Evolutionary conservation across 2,329 filamentous ascomycete species (phyloP).

Genomic region (Scedosporium minutisporum): DNA sequence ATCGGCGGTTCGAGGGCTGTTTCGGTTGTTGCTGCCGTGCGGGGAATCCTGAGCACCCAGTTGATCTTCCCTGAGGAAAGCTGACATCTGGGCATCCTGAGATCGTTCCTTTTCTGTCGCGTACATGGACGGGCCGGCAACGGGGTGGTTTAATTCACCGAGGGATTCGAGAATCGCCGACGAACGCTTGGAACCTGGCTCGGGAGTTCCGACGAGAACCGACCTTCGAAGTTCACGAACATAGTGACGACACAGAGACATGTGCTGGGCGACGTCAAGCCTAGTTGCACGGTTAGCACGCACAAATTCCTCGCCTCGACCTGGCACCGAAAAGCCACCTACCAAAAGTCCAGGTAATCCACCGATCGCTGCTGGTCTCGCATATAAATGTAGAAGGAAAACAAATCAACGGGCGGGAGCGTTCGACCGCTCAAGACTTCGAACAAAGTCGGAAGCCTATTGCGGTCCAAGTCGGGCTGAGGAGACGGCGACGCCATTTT

Average conservation of each 20-base stretch:
- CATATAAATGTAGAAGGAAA: constrained; percentile 99
- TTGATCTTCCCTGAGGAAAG: constrained; percentile 66
- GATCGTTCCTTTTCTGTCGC: constrained; percentile 63
- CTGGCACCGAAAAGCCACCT: constrained; percentile 20
- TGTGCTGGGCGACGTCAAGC: constrained; percentile 98
- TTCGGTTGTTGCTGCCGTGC: constrained; percentile 36
- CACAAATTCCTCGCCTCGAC: background rate
- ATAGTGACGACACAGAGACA: constrained; percentile 94
- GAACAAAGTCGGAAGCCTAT: constrained; percentile 86
- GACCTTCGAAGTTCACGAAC: constrained; percentile 90
- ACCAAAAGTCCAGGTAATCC: constrained; percentile 98
- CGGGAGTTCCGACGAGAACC: constrained; percentile 85
- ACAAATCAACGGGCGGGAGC: constrained; percentile 90
- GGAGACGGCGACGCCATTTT: constrained; percentile 36
- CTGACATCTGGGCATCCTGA: constrained; percentile 83
- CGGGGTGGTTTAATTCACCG: constrained; percentile 53
- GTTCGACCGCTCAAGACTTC: constrained; percentile 92
- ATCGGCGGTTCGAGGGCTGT: constrained; percentile 44
- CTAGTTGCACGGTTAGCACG: constrained; percentile 33
- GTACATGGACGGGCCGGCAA: constrained; percentile 52
- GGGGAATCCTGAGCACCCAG: constrained; percentile 40
- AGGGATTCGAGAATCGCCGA: constrained; percentile 68
- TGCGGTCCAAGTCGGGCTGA: constrained; percentile 55
- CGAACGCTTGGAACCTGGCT: constrained; percentile 73
- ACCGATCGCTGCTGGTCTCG: constrained; percentile 95